Conservation (phyloP, 495 filamentous ascomycete genomes). For the Articulospora tetracladia region DNA sequence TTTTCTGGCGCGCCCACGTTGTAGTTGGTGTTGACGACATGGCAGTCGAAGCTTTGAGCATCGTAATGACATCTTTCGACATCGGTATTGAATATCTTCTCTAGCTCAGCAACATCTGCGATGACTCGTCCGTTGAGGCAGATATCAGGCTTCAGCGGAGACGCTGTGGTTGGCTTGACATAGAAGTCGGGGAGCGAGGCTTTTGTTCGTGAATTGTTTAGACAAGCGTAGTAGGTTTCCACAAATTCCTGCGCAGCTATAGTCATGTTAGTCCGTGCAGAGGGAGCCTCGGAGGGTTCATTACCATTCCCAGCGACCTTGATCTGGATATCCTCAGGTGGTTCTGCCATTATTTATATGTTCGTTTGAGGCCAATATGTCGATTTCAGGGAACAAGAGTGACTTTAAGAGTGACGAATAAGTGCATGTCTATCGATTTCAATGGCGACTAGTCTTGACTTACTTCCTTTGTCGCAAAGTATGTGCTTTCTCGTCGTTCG, state of each 20-base stretch:
- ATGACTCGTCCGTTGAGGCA: constrained; percentile 25
- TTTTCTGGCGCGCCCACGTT: constrained; percentile 33
- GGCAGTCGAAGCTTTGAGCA: constrained; percentile 64
- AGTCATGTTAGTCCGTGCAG: constrained; percentile 3
- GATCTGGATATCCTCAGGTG: constrained; percentile 20
- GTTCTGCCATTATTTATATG: constrained; percentile 11
- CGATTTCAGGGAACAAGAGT: background rate
- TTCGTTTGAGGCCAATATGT: background rate
- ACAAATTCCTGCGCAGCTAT: constrained; percentile 26
- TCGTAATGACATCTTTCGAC: constrained; percentile 39
- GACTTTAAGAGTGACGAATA: background rate
- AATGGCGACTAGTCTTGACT: background rate
- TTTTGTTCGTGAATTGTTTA: constrained; percentile 14
- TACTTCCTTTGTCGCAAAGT: background rate
- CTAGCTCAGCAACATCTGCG: constrained; percentile 13
- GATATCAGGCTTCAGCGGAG: constrained; percentile 21
- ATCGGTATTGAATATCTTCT: constrained; percentile 21
- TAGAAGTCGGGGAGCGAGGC: constrained; percentile 19
- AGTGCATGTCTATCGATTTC: background rate
- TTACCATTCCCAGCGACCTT: constrained; percentile 21
- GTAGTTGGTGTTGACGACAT: constrained; percentile 68
- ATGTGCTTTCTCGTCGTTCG: background rate
- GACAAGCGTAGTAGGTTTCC: constrained; percentile 19
- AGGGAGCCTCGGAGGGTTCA: background rate
- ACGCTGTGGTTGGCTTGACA: constrained; percentile 15